Conservation (phyloP, 129 eudicot genomes). For the Chrysanthemum lavandulifolium region DNA sequence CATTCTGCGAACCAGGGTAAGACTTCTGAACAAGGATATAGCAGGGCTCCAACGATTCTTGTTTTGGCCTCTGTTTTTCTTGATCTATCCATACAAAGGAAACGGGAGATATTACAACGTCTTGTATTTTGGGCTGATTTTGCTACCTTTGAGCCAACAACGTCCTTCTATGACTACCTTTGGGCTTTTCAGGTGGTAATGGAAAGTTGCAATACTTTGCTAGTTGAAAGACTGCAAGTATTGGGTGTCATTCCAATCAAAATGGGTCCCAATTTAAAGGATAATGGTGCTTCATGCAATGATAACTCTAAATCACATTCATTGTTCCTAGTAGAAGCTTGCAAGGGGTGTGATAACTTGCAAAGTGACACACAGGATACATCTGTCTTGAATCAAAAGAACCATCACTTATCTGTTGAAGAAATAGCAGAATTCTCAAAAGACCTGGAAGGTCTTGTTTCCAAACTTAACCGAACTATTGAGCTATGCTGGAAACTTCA, state of each 20-base stretch:
- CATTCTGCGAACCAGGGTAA: constrained; percentile 31
- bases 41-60: constrained; percentile 62
- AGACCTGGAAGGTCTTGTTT: constrained; percentile 55
- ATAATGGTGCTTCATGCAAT: not conserved
- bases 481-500: constrained; percentile 88
- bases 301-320: constrained; percentile 39
- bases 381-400: constrained; percentile 25
- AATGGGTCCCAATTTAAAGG: no score
- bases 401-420: constrained; percentile 43
- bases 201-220: constrained; percentile 54
- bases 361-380: constrained; percentile 22
- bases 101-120: constrained; percentile 57
- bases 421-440: constrained; percentile 47
- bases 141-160: constrained; percentile 62
- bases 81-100: constrained; percentile 63
- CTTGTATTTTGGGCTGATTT: constrained; percentile 69
- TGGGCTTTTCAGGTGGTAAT: constrained; percentile 68
- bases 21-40: constrained; percentile 8
- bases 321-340: constrained; percentile 56
- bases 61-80: constrained; percentile 72
- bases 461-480: constrained; percentile 57
- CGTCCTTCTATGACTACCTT: constrained; percentile 66
- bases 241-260: constrained; percentile 50
- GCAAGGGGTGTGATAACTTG: not conserved
- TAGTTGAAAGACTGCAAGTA: constrained; percentile 53